A percentile compares a stretch with the other conserved stretches of the same genome.
phyloP scores from a whole-genome alignment of 129 eudicot species.

The Dittrichia graveolens region DNA sequence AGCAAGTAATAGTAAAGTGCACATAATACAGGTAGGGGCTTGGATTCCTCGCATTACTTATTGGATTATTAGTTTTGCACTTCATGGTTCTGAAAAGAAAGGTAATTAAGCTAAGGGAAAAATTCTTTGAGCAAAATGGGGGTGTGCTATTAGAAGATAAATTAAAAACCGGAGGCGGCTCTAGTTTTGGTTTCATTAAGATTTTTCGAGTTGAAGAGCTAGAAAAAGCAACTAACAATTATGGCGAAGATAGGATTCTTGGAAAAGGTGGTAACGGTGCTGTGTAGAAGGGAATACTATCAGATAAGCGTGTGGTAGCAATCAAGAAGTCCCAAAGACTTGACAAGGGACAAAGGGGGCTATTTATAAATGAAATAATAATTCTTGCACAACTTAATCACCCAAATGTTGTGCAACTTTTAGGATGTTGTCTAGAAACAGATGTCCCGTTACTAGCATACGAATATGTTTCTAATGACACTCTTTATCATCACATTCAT shows the following conservation, averaged over 20 bases:
- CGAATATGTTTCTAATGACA: conserved; percentile 44
- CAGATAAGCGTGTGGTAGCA: conserved; percentile 39
- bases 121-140: too few relatives aligned
- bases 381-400: conserved; percentile 10
- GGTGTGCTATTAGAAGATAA: not conserved
- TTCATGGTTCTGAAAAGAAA: too few relatives aligned
- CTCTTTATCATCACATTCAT: conserved; percentile 42
- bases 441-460: conserved; percentile 57
- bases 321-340: conserved; percentile 41
- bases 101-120: too few relatives aligned
- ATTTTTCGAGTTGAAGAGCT: conserved; percentile 36
- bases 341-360: conserved; percentile 47
- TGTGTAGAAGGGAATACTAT: conserved; percentile 16
- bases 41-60: too few relatives aligned
- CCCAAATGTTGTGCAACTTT: not conserved
- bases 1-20: too few relatives aligned
- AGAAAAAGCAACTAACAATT: conserved; percentile 47
- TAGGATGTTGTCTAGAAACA: conserved; percentile 49
- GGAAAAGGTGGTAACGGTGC: conserved; percentile 48
- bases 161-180: not conserved
- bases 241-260: conserved; percentile 34
- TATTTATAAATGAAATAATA: conserved; percentile 5
- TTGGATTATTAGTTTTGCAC: too few relatives aligned
- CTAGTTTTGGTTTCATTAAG: not conserved
- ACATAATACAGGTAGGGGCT: too few relatives aligned